Base-by-base conservation (phyloP, 179 eudicot genomes). In the Gypsophila paniculata region DNA sequence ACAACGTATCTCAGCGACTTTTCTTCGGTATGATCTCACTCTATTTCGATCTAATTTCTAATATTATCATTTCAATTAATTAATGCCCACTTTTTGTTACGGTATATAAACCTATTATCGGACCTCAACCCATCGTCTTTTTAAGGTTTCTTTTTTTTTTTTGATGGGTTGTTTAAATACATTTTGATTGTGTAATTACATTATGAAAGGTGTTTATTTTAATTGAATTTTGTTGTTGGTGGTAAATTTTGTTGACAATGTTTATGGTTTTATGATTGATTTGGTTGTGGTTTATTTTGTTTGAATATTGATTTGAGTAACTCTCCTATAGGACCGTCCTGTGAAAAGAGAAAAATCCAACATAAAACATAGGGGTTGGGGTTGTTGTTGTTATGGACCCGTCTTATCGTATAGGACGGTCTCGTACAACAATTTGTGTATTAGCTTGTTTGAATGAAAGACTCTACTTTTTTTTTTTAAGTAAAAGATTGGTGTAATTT, bases 21-120 rank as follows among this genome's bases (percentile, higher is more conserved):
- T 29, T 65, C 52, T 44, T 65, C 52, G 70, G 70, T 66, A 66
- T 48, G 70, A 66, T 66, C 70, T 46, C 34, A 1, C 22, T 13
- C 54, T 66, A 46, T 10, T 34, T 26, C 60, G 52, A 49, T 12
- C 29, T 42, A 65, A 4, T 22, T 14, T 15, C 70, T 22, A 8
- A 13, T 19, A 9, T 42, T 39, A 5, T 22, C 8, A 65, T 65
- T 65, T 44, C 8, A 23, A 22, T 46, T 26, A 0, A 11, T 15
- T 10, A 14, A 0, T 25, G 36, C 15, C 34, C 63, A 60, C 3
- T 15, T 60, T 29, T 60, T 60, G n/a, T n/a, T n/a, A n/a, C n/a
- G n/a, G n/a, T n/a, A n/a, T n/a, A n/a, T n/a, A n/a, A 23, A 8
- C 10, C 10, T 15, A 19, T 22, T 58, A 4, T 19, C 22, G 1